Evolutionary conservation across 208 protist species (phyloP), one percentile per base, ranked within the genome.

Genomic region (Trypanosoma mega): DNA sequence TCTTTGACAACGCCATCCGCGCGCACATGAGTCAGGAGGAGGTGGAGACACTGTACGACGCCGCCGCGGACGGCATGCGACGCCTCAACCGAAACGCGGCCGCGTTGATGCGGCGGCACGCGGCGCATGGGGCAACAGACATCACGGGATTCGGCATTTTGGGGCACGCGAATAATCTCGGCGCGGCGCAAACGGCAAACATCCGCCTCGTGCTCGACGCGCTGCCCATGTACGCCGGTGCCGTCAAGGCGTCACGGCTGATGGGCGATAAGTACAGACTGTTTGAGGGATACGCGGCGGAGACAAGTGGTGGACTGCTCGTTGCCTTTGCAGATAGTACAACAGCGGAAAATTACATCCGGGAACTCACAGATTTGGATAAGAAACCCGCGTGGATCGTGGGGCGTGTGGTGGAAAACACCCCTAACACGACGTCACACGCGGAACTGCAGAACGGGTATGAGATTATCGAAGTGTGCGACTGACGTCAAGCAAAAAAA

Each of bases 131-230:
- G 3, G 90, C 93, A 11, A 99, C 97, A 0, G 97, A 99, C 64
- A 83, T 99, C 18, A 99, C 97, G 3, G 97, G 96, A n/a, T 99
- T 98, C 67, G 97, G 97, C 44, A 93, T 98, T 61, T 54, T 98
- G 4, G 97, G 97, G 0, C 97, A 99, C 76, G 85, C 92, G 1
- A 62, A 46, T 14, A 99, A 98, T 76, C 85, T 99, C 31, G 97
- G 85, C 3, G 59, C 74, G 6, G 88, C 88, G 8, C 96, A 98
- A 67, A 50, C 68, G 16, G 41, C 31, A 9, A 46, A 70, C 37
- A 63, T 46, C 18, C 72, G 74, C n/a, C 69, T 98, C 14, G 67
- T 95, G 24, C 71, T 98, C 9, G 72, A 96, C 23, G 59, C 65
- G 6, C 72, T 98, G 31, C 93, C 94, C 27, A 96, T 98, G 2